A percentile compares a stretch with the other conserved stretches of the same genome.
phyloP scores from a whole-genome alignment of 768 basidiomycete genomes.

The Phanerodontia chrysosporium region DNA sequence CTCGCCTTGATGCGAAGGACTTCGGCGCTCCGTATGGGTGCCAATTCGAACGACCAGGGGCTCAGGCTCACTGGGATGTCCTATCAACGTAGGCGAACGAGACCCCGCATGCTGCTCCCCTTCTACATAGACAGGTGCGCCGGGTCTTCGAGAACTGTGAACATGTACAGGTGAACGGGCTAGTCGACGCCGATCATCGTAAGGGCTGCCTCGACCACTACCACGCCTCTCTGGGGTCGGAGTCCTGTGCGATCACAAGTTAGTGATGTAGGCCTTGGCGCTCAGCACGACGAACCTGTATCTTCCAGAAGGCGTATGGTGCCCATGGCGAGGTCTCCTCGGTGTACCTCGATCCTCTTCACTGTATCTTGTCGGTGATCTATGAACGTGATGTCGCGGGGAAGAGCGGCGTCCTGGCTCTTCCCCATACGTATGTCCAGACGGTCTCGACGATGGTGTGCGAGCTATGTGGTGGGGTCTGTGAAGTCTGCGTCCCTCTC shows the following conservation, averaged over 20 bases:
- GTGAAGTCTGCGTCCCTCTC: background rate
- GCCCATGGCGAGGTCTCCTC: background rate
- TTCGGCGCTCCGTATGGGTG: too few relatives aligned
- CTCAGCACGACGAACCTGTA: too few relatives aligned
- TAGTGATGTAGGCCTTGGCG: too few relatives aligned
- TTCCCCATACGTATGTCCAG: background rate
- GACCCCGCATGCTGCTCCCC: background rate
- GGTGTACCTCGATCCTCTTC: background rate
- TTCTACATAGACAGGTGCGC: background rate
- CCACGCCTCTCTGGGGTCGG: too few relatives aligned
- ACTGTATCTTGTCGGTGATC: background rate
- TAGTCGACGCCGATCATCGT: background rate
- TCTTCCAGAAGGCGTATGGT: background rate
- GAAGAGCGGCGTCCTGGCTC: background rate
- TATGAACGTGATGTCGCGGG: background rate
- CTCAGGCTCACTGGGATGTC: background rate
- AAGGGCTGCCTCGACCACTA: too few relatives aligned
- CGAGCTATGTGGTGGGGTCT: background rate
- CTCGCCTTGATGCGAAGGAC: background rate
- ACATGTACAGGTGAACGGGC: background rate
- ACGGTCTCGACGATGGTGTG: background rate
- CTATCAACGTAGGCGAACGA: slow-evolving; percentile 3
- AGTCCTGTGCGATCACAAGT: too few relatives aligned
- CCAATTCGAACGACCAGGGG: background rate
- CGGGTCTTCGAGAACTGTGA: background rate